Conservation (phyloP, 1,284 basidiomycete species). For the Melampsora americana region DNA sequence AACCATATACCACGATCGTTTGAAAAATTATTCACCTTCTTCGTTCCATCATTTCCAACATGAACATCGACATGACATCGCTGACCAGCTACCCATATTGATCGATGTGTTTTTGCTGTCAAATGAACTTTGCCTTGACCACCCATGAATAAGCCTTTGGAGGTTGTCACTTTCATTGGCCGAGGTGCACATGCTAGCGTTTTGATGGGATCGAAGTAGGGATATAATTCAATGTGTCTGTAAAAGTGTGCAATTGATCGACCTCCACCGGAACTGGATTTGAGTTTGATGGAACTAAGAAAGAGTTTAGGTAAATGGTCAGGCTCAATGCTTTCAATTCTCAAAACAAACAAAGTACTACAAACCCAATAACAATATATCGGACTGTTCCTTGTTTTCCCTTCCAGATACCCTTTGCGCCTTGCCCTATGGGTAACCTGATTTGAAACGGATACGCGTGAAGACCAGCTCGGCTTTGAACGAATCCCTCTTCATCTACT, state of each 20-base stretch:
- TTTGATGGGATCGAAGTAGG: slow-evolving; percentile 67
- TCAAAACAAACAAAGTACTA: neutral
- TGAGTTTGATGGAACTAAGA: slow-evolving; percentile 70
- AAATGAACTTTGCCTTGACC: slow-evolving; percentile 68
- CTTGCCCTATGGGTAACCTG: slow-evolving; percentile 65
- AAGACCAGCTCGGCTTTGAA: slow-evolving; percentile 59
- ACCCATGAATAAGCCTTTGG: slow-evolving; percentile 64
- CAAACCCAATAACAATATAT: slow-evolving; percentile 78
- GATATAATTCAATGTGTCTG: slow-evolving; percentile 76
- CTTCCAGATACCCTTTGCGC: slow-evolving; percentile 65
- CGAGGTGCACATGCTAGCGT: slow-evolving; percentile 65
- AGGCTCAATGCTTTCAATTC: neutral
- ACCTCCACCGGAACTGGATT: slow-evolving; percentile 63
- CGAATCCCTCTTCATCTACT: slow-evolving; percentile 69
- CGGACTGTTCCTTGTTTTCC: slow-evolving; percentile 66
- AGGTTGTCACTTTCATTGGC: slow-evolving; percentile 64
- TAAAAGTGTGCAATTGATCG: slow-evolving; percentile 89
- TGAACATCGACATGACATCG: slow-evolving; percentile 69
- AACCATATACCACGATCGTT: slow-evolving; percentile 30
- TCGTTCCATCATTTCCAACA: slow-evolving; percentile 71
- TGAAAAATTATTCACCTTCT: slow-evolving; percentile 56
- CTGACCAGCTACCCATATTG: slow-evolving; percentile 82
- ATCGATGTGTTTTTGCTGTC: slow-evolving; percentile 69
- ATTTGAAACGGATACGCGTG: slow-evolving; percentile 77
- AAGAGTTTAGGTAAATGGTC: slow-evolving; percentile 47